phyloP scores from a whole-genome alignment of 1,284 basidiomycete species.

The Cryptococcus neoformans region DNA sequence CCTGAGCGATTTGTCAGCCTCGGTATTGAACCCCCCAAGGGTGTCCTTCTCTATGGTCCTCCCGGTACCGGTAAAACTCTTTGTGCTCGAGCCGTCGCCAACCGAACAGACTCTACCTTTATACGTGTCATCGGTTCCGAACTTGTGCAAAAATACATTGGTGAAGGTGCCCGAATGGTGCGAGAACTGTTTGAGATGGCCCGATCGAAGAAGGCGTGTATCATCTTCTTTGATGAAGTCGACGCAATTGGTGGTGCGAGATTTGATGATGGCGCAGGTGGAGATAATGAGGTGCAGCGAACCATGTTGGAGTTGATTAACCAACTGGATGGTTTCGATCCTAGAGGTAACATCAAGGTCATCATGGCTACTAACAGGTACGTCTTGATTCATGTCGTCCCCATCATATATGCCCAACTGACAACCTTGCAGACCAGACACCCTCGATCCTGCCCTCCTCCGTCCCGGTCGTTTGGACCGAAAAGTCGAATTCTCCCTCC shows the following conservation, averaged over 20 bases:
- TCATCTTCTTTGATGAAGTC: slow-evolving; percentile 98
- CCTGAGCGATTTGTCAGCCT: slow-evolving; percentile 97
- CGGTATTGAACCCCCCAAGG: slow-evolving; percentile 99
- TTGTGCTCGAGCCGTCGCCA: slow-evolving; percentile 96
- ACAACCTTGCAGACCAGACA: slow-evolving; percentile 76
- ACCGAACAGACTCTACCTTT: slow-evolving; percentile 98
- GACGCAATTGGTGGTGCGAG: slow-evolving; percentile 94
- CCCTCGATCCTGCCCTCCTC: slow-evolving; percentile 92
- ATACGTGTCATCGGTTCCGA: slow-evolving; percentile 96
- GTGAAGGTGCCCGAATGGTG: slow-evolving; percentile 98
- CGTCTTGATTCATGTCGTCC: slow-evolving; percentile 21
- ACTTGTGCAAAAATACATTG: slow-evolving; percentile 98
- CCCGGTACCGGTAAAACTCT: slow-evolving; percentile 99
- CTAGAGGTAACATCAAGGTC: slow-evolving; percentile 98
- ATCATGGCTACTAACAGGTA: slow-evolving; percentile 98
- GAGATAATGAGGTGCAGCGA: slow-evolving; percentile 98
- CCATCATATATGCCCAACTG: not conserved
- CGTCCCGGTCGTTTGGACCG: slow-evolving; percentile 96
- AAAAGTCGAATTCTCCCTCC: slow-evolving; percentile 91
- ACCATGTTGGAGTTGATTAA: slow-evolving; percentile 99
- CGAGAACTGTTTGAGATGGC: slow-evolving; percentile 99
- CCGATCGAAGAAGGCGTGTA: slow-evolving; percentile 96
- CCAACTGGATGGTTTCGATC: slow-evolving; percentile 98
- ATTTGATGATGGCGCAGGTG: slow-evolving; percentile 98
- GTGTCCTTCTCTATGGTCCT: slow-evolving; percentile 90